Evolutionary conservation across 192 early-diverging fungal genomes (phyloP).

Genomic region (Umbelopsis ramanniana): DNA sequence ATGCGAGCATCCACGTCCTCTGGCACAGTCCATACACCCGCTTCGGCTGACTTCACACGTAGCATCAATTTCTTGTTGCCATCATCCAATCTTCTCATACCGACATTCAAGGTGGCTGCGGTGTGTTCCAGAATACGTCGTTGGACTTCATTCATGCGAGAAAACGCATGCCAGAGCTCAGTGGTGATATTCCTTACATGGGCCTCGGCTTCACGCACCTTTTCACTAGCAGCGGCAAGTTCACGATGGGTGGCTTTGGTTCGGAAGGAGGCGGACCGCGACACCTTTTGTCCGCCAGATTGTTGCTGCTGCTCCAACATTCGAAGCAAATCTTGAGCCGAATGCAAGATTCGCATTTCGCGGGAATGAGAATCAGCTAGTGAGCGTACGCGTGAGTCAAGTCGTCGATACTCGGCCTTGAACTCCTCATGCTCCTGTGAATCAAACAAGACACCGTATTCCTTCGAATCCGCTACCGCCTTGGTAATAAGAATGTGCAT

Average conservation of each 20-base stretch:
- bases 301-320: conserved; percentile 17
- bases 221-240: conserved; percentile 3
- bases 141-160: conserved; percentile 24
- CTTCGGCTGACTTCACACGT: conserved; percentile 14
- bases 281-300: background rate
- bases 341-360: conserved; percentile 26
- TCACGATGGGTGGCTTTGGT: background rate
- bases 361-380: background rate
- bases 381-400: background rate
- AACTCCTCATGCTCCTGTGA: background rate
- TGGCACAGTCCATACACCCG: background rate
- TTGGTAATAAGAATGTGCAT: conserved; percentile 17
- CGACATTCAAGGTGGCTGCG: conserved; percentile 20
- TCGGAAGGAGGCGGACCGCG: background rate
- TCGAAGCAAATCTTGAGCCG: conserved; percentile 17
- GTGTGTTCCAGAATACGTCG: conserved; percentile 21
- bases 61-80: conserved; percentile 26
- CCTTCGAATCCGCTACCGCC: conserved; percentile 15
- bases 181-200: background rate
- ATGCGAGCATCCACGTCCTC: conserved; percentile 10
- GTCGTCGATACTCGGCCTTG: background rate
- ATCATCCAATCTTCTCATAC: conserved; percentile 27
- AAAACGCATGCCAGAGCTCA: conserved; percentile 26
- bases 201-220: conserved; percentile 19
- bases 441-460: conserved; percentile 18